Evolutionary conservation across 2,329 filamentous ascomycete genomes (phyloP).

Genomic region (Sarocladiaceae sp.): DNA sequence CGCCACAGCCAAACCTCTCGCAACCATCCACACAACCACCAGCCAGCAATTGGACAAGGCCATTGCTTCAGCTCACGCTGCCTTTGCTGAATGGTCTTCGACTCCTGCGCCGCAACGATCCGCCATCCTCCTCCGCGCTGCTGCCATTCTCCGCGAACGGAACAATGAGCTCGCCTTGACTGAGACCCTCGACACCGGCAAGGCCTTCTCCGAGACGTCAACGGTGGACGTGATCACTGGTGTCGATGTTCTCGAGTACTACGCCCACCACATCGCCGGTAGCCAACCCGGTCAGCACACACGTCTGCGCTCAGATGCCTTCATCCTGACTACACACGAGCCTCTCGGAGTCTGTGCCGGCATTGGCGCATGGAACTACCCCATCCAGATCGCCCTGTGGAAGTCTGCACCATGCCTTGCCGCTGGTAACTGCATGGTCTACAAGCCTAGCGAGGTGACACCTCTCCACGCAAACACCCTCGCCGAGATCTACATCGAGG

Average conservation of each 20-base stretch:
- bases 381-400: constrained; percentile 86
- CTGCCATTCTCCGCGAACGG: constrained; percentile 64
- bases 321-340: constrained; percentile 79
- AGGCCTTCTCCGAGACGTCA: constrained; percentile 79
- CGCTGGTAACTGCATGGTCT: constrained; percentile 85
- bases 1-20: constrained; percentile 63
- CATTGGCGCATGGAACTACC: constrained; percentile 91
- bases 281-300: constrained; percentile 78
- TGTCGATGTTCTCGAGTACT: constrained; percentile 83
- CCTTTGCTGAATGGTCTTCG: constrained; percentile 72
- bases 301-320: constrained; percentile 69
- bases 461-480: constrained; percentile 75
- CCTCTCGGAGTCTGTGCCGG: constrained; percentile 79
- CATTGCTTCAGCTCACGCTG: constrained; percentile 63
- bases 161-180: constrained; percentile 77
- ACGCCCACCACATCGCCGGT: constrained; percentile 73
- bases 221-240: constrained; percentile 80
- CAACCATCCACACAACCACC: constrained; percentile 68
- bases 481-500: constrained; percentile 72
- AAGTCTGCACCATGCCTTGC: constrained; percentile 83
- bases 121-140: constrained; percentile 73
- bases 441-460: constrained; percentile 86
- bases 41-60: constrained; percentile 65
- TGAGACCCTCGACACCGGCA: constrained; percentile 84
- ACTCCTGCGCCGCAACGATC: constrained; percentile 72